A percentile compares a stretch with the other conserved stretches of the same genome.
Conservation (phyloP, 345 rosid genomes). For the Litchi chinensis region DNA sequence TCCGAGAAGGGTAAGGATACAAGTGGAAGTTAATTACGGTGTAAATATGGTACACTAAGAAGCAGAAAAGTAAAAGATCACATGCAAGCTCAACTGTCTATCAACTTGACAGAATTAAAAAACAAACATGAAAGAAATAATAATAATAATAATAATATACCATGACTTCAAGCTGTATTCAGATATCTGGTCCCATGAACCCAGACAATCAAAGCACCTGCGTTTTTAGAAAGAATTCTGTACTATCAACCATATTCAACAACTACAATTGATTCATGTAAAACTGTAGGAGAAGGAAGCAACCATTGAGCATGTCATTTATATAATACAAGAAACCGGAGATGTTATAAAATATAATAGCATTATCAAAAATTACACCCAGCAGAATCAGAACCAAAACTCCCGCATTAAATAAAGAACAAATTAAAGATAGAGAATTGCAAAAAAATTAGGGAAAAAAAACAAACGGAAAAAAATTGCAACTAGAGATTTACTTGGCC, state of each 20-base stretch:
- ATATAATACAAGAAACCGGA: slow-evolving; percentile 29
- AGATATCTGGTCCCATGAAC: background rate
- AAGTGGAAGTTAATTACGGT: background rate
- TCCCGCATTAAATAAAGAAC: slow-evolving; percentile 28
- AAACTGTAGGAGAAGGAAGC: background rate
- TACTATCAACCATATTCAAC: background rate
- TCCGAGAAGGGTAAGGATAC: background rate
- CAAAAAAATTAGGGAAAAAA: slow-evolving; percentile 34
- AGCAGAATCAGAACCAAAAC: slow-evolving; percentile 34
- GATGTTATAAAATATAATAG: slow-evolving; percentile 23
- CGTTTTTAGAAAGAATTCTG: background rate
- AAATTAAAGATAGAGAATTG: slow-evolving; percentile 27
- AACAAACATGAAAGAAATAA: background rate
- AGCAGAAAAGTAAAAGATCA: background rate
- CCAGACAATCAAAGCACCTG: background rate
- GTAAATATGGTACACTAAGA: background rate
- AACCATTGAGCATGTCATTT: slow-evolving; percentile 14
- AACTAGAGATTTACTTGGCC: slow-evolving; percentile 36
- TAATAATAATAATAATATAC: background rate
- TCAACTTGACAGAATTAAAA: background rate
- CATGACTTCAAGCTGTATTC: background rate
- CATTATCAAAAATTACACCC: slow-evolving; percentile 49
- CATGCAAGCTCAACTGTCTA: background rate
- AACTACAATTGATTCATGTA: background rate
- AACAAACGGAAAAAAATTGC: slow-evolving; percentile 16